Evolutionary conservation across 2,329 filamentous ascomycete species (phyloP), one percentile per base, ranked within the genome.

Genomic region (Ceratocystis variospora): DNA sequence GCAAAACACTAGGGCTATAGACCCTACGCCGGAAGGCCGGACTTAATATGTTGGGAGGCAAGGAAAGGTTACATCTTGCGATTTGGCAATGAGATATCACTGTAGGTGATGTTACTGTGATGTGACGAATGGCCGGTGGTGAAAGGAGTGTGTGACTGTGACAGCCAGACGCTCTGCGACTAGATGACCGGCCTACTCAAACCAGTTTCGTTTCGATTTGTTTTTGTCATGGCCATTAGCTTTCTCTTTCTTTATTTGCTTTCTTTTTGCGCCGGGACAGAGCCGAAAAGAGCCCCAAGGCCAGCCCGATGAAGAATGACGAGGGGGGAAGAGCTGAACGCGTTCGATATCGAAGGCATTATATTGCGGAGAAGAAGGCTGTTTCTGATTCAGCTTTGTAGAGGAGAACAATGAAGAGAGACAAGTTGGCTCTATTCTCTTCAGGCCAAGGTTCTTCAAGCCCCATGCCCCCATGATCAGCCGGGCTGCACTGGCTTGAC

Each of bases 351-450:
- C 8, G 53, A 33, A 57, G 53, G 53, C 53, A 28, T 37, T 57
- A 28, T 57, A 57, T 57, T 57, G 53, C 53, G 53, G 53, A 57
- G 53, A 57, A 57, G 12, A 57, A 57, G 53, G 53, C 53, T 10
- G 53, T 57, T 57, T 57, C 53, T 17, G 25, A 57, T 57, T 57
- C 53, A 57, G 53, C 53, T 57, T n/a, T 28, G 25, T 0, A 33
- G 10, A 57, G 25, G 10, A 37, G 8, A 37, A 37, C 33, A 37
- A 37, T 37, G 33, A 37, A 37, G 33, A 37, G 33, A 37, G 33
- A 37, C 33, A 37, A 37, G 33, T 37, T 37, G 33, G 33, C 33
- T 37, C 33, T 37, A 10, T 37, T 37, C 33, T 37, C 33, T 12
- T 3, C 33, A 12, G 33, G 33, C 53, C 53, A 57, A 33, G 53